Percentiles rank a stretch among this genome's conserved stretches.
These are phyloP conservation scores for Fraxinus anomala DNA, from an alignment of 257 asterid genomes.

Conservation along the genomic window DNA sequence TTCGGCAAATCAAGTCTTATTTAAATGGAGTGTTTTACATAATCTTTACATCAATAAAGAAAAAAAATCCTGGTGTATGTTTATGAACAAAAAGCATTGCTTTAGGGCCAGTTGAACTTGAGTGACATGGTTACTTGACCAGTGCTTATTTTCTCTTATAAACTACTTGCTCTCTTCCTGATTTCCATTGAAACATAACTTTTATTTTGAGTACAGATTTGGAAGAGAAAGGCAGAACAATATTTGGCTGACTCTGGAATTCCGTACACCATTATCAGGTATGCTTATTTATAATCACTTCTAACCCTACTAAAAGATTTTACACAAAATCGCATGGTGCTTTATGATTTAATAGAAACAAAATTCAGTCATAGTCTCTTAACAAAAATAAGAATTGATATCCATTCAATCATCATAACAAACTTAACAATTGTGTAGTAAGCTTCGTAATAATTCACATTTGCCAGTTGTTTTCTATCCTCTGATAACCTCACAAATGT, in stretches of 20 bases:
- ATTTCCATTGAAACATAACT: background rate
- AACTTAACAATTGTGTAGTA: background rate
- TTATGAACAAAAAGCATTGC: background rate
- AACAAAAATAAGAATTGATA: no score
- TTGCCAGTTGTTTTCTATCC: background rate
- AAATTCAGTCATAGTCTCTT: no score
- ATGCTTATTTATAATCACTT: background rate
- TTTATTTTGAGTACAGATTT: constrained; percentile 44
- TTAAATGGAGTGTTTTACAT: background rate
- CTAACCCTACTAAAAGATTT: constrained; percentile 6
- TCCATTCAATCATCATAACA: no score
- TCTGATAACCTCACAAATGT: background rate
- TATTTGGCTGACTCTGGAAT: constrained; percentile 89
- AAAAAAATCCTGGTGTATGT: background rate
- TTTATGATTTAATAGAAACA: background rate
- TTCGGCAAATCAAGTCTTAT: background rate
- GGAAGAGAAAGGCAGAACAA: constrained; percentile 96
- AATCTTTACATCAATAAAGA: background rate
- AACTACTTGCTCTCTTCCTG: background rate
- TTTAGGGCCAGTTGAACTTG: background rate
- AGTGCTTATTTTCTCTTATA: background rate
- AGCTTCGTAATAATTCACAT: background rate
- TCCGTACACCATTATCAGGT: constrained; percentile 94
- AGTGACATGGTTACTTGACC: background rate
- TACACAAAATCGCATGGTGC: background rate